These are phyloP conservation scores for Fraxinus dipetala DNA, from an alignment of 305 asterid species.

Conservation along the genomic window DNA sequence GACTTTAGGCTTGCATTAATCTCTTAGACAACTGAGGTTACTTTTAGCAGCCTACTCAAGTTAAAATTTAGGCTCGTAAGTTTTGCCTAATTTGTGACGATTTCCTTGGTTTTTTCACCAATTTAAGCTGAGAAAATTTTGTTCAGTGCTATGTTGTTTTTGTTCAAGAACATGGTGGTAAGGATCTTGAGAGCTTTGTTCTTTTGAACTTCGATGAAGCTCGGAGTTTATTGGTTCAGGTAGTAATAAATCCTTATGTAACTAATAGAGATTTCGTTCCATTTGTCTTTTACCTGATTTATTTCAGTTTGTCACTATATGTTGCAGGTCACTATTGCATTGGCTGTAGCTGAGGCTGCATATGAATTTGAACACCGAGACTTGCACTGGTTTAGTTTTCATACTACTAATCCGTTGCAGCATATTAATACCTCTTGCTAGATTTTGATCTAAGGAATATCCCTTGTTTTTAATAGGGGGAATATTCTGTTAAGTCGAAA, in stretches of 20 bases:
- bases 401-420: constrained; percentile 20
- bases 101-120: not conserved
- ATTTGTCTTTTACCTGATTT: constrained; percentile 15
- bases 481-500: constrained; percentile 74
- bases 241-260: constrained; percentile 17
- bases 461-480: constrained; percentile 59
- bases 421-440: constrained; percentile 18
- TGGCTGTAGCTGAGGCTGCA: constrained; percentile 94
- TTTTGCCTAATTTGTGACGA: not conserved
- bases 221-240: constrained; percentile 82
- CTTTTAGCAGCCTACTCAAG: not conserved
- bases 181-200: constrained; percentile 33
- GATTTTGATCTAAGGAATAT: constrained; percentile 19
- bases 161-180: constrained; percentile 24
- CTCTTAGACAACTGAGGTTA: not conserved
- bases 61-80: not conserved
- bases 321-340: constrained; percentile 31
- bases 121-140: constrained; percentile 15
- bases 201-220: constrained; percentile 81
- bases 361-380: constrained; percentile 58
- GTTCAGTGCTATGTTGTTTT: constrained; percentile 74
- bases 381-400: constrained; percentile 73
- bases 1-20: constrained; percentile 14
- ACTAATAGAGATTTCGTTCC: constrained; percentile 10
- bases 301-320: constrained; percentile 20